A percentile compares a stretch with the other conserved stretches of the same genome.
These are phyloP conservation scores for Nyssa sinensis DNA, from an alignment of 148 eudicot genomes.

Conservation along the genomic window DNA sequence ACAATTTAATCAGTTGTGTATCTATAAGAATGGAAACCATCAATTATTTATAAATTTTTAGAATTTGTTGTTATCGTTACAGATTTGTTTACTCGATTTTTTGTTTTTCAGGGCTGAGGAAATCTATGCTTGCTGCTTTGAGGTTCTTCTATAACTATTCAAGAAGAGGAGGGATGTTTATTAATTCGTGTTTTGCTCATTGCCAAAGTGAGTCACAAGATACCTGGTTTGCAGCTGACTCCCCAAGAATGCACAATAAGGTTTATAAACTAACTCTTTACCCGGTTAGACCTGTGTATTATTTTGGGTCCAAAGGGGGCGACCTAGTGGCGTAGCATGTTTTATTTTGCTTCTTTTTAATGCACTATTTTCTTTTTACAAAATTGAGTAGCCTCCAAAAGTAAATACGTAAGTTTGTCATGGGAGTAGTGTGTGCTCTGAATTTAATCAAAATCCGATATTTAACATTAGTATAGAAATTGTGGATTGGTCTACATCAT, in stretches of 20 bases:
- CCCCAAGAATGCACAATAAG: constrained; percentile 76
- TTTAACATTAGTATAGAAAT: too few relatives aligned
- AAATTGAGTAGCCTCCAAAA: not conserved
- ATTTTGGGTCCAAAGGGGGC: too few relatives aligned
- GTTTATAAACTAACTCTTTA: constrained; percentile 28
- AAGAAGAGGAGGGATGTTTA: constrained; percentile 69
- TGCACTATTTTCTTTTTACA: too few relatives aligned
- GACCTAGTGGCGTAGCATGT: too few relatives aligned
- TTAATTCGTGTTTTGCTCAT: constrained; percentile 95
- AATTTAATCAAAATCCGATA: not conserved
- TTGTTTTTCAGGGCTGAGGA: constrained; percentile 55
- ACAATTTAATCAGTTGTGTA: not conserved
- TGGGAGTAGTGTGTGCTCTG: not conserved
- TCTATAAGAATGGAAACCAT: not conserved
- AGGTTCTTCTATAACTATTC: constrained; percentile 47
- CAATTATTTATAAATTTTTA: too few relatives aligned
- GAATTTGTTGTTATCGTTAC: not conserved
- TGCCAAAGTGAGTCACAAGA: constrained; percentile 90
- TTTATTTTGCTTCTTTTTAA: too few relatives aligned
- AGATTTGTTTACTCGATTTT: not conserved
- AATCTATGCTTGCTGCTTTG: constrained; percentile 63
- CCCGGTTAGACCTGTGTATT: too few relatives aligned
- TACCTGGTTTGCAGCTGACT: constrained; percentile 74
- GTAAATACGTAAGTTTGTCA: not conserved
- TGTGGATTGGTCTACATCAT: too few relatives aligned